Evolutionary conservation across 345 rosid genomes (phyloP).

Genomic region (Cardamine resedifolia): DNA sequence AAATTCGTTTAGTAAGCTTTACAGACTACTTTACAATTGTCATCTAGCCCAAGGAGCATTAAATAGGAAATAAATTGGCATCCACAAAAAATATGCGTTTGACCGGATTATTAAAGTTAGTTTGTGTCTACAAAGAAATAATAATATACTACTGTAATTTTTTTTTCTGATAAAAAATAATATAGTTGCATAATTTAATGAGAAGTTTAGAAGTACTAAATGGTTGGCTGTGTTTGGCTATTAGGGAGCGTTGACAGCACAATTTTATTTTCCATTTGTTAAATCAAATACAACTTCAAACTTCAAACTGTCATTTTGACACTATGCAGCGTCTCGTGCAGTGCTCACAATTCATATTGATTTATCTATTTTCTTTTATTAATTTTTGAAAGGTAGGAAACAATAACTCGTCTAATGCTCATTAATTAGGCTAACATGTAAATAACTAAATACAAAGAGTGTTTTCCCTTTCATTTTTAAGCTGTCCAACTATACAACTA

Average conservation of each 20-base stretch:
- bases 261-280: neutral
- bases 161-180: neutral
- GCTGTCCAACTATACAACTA: too few species aligned
- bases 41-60: conserved; percentile 39
- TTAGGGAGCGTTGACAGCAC: conserved; percentile 26
- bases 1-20: conserved; percentile 9
- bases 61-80: conserved; percentile 31
- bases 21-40: conserved; percentile 7
- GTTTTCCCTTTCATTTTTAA: too few species aligned
- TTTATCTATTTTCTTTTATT: neutral
- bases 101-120: conserved; percentile 19
- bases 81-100: conserved; percentile 30
- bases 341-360: neutral
- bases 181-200: conserved; percentile 9
- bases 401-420: too few species aligned
- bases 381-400: too few species aligned
- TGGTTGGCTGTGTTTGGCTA: conserved; percentile 27
- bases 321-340: conserved; percentile 30
- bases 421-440: too few species aligned
- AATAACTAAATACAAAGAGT: too few species aligned
- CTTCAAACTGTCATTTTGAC: conserved; percentile 36
- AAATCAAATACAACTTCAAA: conserved; percentile 23
- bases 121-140: neutral
- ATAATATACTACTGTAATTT: too few species aligned
- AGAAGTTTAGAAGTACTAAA: conserved; percentile 18